Conservation (phyloP, 179 eudicot genomes). For the Drosera spatulata region DNA sequence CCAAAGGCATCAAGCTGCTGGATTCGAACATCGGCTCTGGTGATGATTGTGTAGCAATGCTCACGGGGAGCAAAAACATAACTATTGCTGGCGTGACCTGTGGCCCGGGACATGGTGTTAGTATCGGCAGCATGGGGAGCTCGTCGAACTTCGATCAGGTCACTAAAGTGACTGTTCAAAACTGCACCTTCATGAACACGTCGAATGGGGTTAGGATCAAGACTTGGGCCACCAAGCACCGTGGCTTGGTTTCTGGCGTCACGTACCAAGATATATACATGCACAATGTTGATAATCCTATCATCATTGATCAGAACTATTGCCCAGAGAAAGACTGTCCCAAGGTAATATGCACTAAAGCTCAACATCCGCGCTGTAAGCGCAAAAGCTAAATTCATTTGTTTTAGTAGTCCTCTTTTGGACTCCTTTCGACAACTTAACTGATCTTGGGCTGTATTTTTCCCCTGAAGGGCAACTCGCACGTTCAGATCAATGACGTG, state of each 20-base stretch:
- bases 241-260: slow-evolving; percentile 23
- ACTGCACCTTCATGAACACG: slow-evolving; percentile 27
- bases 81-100: slow-evolving; percentile 23
- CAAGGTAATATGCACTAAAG: slow-evolving; percentile 7
- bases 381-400: not conserved
- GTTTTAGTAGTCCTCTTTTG: not conserved
- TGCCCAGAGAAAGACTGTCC: slow-evolving; percentile 30
- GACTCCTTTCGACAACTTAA: not conserved
- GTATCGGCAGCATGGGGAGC: slow-evolving; percentile 64
- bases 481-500: slow-evolving; percentile 18
- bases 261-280: slow-evolving; percentile 26
- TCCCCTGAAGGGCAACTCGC: slow-evolving; percentile 16
- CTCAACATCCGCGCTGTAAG: not conserved
- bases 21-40: slow-evolving; percentile 36
- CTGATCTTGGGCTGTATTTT: no score
- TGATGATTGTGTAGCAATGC: slow-evolving; percentile 64
- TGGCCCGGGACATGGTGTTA: slow-evolving; percentile 84
- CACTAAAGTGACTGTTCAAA: slow-evolving; percentile 14
- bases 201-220: slow-evolving; percentile 71
- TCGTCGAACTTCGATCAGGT: slow-evolving; percentile 16
- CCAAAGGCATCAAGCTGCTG: slow-evolving; percentile 19
- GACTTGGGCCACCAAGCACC: slow-evolving; percentile 31
- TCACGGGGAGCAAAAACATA: slow-evolving; percentile 28
- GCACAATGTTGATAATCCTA: slow-evolving; percentile 36
- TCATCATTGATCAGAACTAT: slow-evolving; percentile 68